Conservation (phyloP, 805 yeast species). For the Dipodascus albidus region DNA sequence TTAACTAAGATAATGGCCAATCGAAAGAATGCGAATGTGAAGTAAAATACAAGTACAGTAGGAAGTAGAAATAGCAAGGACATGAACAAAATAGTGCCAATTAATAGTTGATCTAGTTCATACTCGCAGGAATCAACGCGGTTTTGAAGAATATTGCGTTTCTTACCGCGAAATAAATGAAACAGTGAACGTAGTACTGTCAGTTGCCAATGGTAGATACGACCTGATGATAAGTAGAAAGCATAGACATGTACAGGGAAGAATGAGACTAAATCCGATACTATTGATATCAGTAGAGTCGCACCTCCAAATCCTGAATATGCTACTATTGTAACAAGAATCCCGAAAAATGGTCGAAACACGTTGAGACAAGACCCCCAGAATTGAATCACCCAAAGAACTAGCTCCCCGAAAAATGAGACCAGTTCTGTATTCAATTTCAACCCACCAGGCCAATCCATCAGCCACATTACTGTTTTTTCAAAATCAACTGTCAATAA, state of each 20-base stretch:
- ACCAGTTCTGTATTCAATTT: constrained; percentile 83
- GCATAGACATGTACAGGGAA: constrained; percentile 62
- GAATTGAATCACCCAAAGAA: constrained; percentile 70
- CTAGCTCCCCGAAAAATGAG: constrained; percentile 72
- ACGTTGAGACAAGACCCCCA: constrained; percentile 33
- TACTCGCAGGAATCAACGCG: constrained; percentile 80
- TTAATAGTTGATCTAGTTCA: constrained; percentile 72
- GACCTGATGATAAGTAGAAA: constrained; percentile 69
- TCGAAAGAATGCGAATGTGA: constrained; percentile 54
- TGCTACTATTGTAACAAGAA: constrained; percentile 26
- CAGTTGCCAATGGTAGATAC: constrained; percentile 67
- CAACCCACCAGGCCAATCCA: constrained; percentile 87
- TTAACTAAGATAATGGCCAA: constrained; percentile 37
- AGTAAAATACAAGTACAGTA: constrained; percentile 75
- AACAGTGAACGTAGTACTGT: constrained; percentile 59
- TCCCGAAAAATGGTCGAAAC: constrained; percentile 23
- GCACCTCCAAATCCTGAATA: constrained; percentile 45
- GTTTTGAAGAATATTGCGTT: constrained; percentile 69
- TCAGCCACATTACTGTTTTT: constrained; percentile 54
- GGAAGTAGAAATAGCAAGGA: constrained; percentile 71
- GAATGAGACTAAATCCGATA: constrained; percentile 53
- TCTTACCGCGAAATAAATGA: constrained; percentile 80
- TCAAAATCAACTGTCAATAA: constrained; percentile 37
- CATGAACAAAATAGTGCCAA: constrained; percentile 84
- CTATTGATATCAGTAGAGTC: constrained; percentile 55